phyloP scores from a whole-genome alignment of 176 grass and related monocot genomes.

The Saccharum spontaneum region DNA sequence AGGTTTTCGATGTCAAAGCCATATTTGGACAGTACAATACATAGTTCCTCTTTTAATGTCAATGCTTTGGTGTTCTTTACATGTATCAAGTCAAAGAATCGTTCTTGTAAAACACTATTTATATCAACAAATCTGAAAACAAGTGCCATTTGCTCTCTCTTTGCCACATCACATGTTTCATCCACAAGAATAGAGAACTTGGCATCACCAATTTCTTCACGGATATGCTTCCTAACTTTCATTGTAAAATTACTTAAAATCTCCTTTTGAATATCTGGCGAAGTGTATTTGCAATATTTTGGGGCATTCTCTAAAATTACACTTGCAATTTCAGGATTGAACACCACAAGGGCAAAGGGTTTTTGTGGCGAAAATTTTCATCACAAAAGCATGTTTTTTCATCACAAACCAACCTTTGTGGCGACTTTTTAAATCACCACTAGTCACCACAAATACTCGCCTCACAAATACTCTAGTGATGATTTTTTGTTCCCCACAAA shows the following conservation, averaged over 20 bases:
- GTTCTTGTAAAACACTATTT: not conserved
- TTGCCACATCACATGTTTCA: slow-evolving; percentile 24
- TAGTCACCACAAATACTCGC: too few species aligned
- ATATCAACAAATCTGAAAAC: slow-evolving; percentile 22
- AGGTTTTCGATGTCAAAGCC: slow-evolving; percentile 18
- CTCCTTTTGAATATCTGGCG: slow-evolving; percentile 28
- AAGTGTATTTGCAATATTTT: slow-evolving; percentile 15
- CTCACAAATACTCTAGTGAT: too few species aligned
- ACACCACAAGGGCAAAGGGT: too few species aligned
- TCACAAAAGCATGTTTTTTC: too few species aligned
- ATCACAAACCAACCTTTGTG: too few species aligned
- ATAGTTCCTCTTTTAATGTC: slow-evolving; percentile 33
- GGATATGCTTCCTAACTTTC: too few species aligned
- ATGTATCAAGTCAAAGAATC: slow-evolving; percentile 3
- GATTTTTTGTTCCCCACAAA: too few species aligned
- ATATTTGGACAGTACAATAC: not conserved
- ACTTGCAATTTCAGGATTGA: too few species aligned
- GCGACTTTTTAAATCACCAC: too few species aligned
- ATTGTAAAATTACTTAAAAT: slow-evolving; percentile 25
- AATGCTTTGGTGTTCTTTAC: not conserved
- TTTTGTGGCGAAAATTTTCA: too few species aligned
- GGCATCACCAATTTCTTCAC: slow-evolving; percentile 18
- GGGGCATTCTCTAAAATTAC: slow-evolving; percentile 26
- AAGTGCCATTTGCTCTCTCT: slow-evolving; percentile 26
- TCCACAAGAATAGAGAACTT: slow-evolving; percentile 39